These are phyloP conservation scores for Cnidoscolus chayamansa DNA, from an alignment of 441 rosid species.

Conservation along the genomic window DNA sequence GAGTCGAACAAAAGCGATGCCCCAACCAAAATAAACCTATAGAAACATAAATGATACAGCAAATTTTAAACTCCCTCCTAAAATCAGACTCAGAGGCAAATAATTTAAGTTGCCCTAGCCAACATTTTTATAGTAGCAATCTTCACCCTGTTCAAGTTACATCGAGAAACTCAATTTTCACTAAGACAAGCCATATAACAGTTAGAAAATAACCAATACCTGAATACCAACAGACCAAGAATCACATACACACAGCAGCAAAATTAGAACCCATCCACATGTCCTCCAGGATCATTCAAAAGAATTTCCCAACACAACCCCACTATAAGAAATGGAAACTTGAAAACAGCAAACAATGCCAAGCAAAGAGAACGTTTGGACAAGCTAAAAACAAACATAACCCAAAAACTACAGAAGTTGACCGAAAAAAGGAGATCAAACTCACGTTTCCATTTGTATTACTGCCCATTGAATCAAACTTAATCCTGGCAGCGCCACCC, in stretches of 20 bases:
- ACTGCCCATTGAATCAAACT: slow-evolving; percentile 68
- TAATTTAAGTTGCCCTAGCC: background rate
- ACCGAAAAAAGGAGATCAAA: background rate
- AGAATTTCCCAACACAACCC: background rate
- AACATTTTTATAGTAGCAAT: background rate
- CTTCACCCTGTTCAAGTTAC: background rate
- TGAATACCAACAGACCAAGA: background rate
- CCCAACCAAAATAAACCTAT: background rate
- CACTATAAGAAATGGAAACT: background rate
- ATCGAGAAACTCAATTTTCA: background rate
- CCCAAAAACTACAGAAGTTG: background rate
- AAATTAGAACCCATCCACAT: background rate
- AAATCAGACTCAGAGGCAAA: background rate
- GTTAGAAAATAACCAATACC: background rate
- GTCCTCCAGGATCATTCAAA: background rate
- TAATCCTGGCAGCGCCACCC: slow-evolving; percentile 73
- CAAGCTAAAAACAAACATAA: background rate
- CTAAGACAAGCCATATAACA: background rate
- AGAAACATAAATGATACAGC: background rate
- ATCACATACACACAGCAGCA: background rate
- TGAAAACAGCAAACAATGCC: background rate
- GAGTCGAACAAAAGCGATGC: background rate
- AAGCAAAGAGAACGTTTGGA: background rate
- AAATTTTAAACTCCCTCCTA: background rate
- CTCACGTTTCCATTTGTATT: slow-evolving; percentile 79